These are phyloP conservation scores for Fusarium nygamai DNA, from an alignment of 2,329 filamentous ascomycete genomes.

Conservation along the genomic window DNA sequence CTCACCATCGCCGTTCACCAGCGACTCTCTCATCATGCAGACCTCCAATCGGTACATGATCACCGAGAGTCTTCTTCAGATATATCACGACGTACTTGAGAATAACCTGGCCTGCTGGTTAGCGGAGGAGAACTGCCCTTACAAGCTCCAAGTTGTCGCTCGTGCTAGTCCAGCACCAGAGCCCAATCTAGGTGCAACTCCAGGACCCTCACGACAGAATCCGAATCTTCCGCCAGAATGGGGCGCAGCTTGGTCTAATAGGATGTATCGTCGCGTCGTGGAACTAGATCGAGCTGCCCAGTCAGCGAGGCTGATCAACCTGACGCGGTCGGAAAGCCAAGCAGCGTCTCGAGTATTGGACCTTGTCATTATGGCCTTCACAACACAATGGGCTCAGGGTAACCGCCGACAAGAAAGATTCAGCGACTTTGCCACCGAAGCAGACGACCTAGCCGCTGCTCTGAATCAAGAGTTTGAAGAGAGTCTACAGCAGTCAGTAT, in stretches of 20 bases:
- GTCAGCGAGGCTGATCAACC: neutral
- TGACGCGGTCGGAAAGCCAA: rapidly evolving
- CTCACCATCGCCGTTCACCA: neutral
- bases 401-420: neutral
- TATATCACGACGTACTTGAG: neutral
- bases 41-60: neutral
- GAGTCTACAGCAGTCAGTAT: neutral
- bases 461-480: neutral
- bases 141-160: neutral
- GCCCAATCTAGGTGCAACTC: rapidly evolving
- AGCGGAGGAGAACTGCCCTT: neutral
- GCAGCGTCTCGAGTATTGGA: neutral
- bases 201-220: rapidly evolving
- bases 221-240: neutral
- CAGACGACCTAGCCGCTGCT: neutral
- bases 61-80: neutral
- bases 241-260: neutral
- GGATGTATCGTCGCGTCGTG: neutral
- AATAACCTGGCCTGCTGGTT: neutral
- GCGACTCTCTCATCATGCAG: neutral
- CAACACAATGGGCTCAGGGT: neutral
- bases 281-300: neutral
- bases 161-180: neutral
- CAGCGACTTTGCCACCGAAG: rapidly evolving
- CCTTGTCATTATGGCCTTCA: rapidly evolving